Evolutionary conservation across 768 basidiomycete genomes (phyloP), one percentile per base, ranked within the genome.

Genomic region (Trametes sanguinea): DNA sequence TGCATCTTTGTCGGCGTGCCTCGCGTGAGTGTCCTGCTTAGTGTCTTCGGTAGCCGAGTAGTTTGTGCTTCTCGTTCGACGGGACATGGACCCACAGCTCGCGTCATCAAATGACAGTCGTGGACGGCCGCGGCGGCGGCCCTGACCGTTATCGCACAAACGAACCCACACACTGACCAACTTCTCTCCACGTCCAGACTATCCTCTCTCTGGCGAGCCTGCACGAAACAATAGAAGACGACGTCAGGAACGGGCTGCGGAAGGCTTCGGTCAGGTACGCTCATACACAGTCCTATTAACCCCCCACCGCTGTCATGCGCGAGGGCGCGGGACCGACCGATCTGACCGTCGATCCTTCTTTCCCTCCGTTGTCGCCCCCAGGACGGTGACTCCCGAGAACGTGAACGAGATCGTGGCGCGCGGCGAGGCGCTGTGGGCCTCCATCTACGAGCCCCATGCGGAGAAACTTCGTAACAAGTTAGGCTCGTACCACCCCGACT

Each of bases 381-480:
- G 90, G 77, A 77, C 79, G 68, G 83, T 81, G 59, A 83, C 79
- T 51, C 71, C 83, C 67, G 81, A 84, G 66, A 88, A 85, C 74
- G 84, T 92, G 73, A 83, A 90, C 76, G 77, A 83, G 70, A 88
- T 88, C 64, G 70, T 85, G 73, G 77, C 78, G 70, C 85, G 89
- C 70, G 92, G 92, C 47, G 82, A 75, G 71, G 78, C 75, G 51
- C 80, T 96, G 65, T 96, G 94, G 92, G 80, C 88, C 74, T 84
- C 86, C 56, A 94, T 96, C 76, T 96, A 96, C 75, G 79, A 85
- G 74, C 94, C 94, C 73, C 90, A 94, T 79, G 88, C 87, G 71
- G 86, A 85, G 79, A 96, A 95, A 78, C 85, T 96, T 72, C 84
- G 92, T 76, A 79, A 86, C 78, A 96, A 94, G 79, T 82, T 96